Conservation (phyloP, 176 grass and related monocot species). For the Paspalum vaginatum region DNA sequence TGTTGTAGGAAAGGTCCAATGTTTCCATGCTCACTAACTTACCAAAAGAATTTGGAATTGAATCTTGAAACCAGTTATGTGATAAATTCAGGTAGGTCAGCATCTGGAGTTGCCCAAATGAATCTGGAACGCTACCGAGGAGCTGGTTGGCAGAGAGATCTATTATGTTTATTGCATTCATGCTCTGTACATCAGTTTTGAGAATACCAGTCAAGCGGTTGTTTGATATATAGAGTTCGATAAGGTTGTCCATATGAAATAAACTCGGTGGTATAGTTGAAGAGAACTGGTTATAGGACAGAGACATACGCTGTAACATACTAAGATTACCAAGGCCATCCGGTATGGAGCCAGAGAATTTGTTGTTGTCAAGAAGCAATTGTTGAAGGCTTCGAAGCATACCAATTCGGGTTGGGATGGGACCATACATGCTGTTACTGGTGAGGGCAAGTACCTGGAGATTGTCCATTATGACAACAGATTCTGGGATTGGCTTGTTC, state of each 20-base stretch:
- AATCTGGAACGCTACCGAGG: not conserved
- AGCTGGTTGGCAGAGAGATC: not conserved
- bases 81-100: not conserved
- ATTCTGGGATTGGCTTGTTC: not conserved
- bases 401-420: not conserved
- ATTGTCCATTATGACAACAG: not conserved
- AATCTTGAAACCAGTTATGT: not conserved
- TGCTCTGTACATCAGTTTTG: not conserved
- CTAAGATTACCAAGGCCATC: not conserved
- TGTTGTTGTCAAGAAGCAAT: not conserved
- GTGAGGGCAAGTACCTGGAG: not conserved
- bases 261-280: not conserved
- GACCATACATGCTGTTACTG: not conserved
- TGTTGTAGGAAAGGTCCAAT: not conserved
- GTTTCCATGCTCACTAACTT: not conserved
- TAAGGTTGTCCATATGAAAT: not conserved
- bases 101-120: not conserved
- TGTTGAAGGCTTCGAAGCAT: not conserved
- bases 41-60: not conserved
- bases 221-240: not conserved
- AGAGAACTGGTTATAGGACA: not conserved
- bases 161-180: not conserved
- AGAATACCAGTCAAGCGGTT: not conserved
- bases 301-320: not conserved
- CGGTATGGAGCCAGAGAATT: not conserved